Evolutionary conservation across 768 basidiomycete genomes (phyloP).

Genomic region (Pulveroboletus sp.): DNA sequence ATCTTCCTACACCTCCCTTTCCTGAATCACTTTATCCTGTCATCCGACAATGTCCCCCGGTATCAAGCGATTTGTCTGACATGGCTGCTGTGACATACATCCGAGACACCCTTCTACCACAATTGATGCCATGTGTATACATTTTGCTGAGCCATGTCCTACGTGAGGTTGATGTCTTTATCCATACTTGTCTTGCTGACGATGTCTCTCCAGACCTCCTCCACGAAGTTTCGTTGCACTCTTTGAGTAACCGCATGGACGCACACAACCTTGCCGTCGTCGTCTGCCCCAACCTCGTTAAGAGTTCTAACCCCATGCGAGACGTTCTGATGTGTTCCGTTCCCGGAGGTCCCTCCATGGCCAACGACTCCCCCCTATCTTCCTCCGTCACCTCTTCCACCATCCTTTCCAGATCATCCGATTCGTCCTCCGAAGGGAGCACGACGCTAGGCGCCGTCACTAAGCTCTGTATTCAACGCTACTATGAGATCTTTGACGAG

Average conservation of each 20-base stretch:
- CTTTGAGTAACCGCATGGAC: conserved; percentile 74
- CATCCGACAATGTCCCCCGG: conserved; percentile 65
- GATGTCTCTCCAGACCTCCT: conserved; percentile 54
- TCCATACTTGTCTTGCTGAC: conserved; percentile 7
- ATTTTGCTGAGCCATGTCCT: conserved; percentile 71
- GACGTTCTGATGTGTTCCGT: conserved; percentile 77
- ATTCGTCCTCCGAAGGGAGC: conserved; percentile 39
- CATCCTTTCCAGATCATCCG: conserved; percentile 22
- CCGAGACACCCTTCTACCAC: conserved; percentile 63
- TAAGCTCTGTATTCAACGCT: conserved; percentile 76
- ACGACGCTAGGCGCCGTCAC: conserved; percentile 71
- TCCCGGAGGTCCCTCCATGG: conserved; percentile 44
- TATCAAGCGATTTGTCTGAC: conserved; percentile 51
- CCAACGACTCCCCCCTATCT: conserved; percentile 24
- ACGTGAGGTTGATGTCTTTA: conserved; percentile 39
- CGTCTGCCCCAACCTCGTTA: conserved; percentile 76
- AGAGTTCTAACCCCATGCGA: conserved; percentile 59
- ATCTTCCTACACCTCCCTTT: conserved; percentile 78
- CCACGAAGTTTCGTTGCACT: conserved; percentile 72
- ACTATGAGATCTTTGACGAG: conserved; percentile 87
- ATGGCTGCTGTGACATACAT: conserved; percentile 62
- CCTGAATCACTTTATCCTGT: conserved; percentile 63
- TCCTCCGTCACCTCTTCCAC: conserved; percentile 13
- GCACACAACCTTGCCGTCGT: conserved; percentile 81
- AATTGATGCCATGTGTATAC: conserved; percentile 66